Base-by-base conservation (phyloP, 306 rosid genomes). In the Astragalus membranaceus region DNA sequence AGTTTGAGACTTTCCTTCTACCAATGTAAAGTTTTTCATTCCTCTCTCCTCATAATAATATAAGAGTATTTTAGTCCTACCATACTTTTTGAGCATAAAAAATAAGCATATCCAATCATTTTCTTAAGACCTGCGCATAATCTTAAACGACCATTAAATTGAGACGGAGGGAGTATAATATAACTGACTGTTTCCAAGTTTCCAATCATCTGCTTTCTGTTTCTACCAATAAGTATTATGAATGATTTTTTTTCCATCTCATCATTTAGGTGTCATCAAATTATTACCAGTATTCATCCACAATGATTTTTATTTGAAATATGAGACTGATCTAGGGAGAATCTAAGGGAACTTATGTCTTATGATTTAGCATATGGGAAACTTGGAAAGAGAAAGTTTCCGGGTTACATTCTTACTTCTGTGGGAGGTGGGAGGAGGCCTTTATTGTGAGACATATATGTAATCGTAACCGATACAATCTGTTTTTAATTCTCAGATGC, bases 401-500 rank as follows among this genome's bases (percentile, higher is more conserved):
- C 13, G 33, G 47, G 55, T 43, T 79, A 44, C 52, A 58, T 53
- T 26, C 4, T 26, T 26, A 26, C 30, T 49, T 50, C 60, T 67
- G 6, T 10, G 56, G 59, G 47, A 8, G 59, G 23, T 20, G 23
- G 39, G 64, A 8, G 9, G 2, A 33, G 52, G 57, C 29, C 14
- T 17, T 72, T 50, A 50, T 33, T 51, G 56, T 47, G 41, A 73
- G 60, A 60, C 37, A 50, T 57, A 59, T 56, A 51, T 7, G 47
- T 65, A 49, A 12, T 16, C 51, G 35, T 51, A 51, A 68, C 60
- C 73, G 67, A 67, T 63, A 54, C 58, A 20, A 67, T 80, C 54
- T 65, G 26, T 7, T 78, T 72, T 64, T 64, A 74, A 72, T 61
- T 62, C 77, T 77, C 85, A 92, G 96, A 87, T 92, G 96, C 72